Evolutionary conservation across 768 basidiomycete genomes (phyloP), one percentile per base, ranked within the genome.

Genomic region (Lanmaoa rubissima): DNA sequence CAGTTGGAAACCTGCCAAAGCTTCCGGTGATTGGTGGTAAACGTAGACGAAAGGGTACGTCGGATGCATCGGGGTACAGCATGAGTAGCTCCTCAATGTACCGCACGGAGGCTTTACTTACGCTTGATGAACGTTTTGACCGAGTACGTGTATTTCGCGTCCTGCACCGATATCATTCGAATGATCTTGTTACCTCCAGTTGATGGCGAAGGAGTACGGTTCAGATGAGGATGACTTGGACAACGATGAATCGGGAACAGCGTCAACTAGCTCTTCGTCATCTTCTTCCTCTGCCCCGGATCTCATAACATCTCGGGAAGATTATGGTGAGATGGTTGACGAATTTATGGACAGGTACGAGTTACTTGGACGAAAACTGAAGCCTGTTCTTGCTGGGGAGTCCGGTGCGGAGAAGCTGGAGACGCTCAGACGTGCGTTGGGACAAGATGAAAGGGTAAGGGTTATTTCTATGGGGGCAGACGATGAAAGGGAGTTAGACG

Each of bases 1-100:
- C 92, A 0, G 71, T 99, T 31, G 85, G 86, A 0, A 82, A 81
- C 3, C 73, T 98, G 10, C 89, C 88, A 12, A 78, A 77, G 48
- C 80, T 94, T 62, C 84, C 87, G n/a, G 88, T 96, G 54, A 78
- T 87, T 48, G 89, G 93, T 16, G 87, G 88, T 6, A 84, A 85
- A 74, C 82, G 85, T 66, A 77, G 88, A 67, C 78, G 85, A 61
- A 86, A 86, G 63, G 86, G 85, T 4, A 78, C 85, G 0, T 93
- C 90, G 49, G 89, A 93, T 60, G 94, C 92, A 10, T 93, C 92
- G 21, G 94, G 92, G 13, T 96, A 96, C 78, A 92, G 90, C 69
- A 98, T 99, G 94, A 96, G 91, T 70, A 94, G 92, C 65, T 94
- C 93, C 4, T 93, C 93, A 14, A 93, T 98, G 90, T 90, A 84